phyloP scores from a whole-genome alignment of 257 asterid genomes.

The Leonotis leonurus region DNA sequence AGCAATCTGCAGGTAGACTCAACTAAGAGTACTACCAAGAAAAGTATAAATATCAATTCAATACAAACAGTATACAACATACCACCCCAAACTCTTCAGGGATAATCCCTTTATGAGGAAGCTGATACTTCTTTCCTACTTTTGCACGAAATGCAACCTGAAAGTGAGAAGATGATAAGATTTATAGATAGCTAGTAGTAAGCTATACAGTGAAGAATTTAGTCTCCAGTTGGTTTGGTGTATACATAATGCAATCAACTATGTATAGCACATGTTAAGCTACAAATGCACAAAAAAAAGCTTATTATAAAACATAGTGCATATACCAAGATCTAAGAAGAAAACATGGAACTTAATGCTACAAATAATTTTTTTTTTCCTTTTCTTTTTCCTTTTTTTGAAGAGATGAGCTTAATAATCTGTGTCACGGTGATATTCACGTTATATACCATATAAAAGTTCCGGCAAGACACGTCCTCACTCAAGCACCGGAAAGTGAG shows the following conservation, averaged over 20 bases:
- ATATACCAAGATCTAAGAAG: not conserved
- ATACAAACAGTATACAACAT: constrained; percentile 20
- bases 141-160: constrained; percentile 97
- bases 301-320: not conserved
- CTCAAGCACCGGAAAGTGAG: not conserved
- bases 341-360: not conserved
- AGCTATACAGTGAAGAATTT: not conserved
- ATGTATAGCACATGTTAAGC: constrained; percentile 5
- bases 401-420: too few species aligned
- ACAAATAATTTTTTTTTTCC: too few species aligned
- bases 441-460: too few species aligned
- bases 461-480: not conserved
- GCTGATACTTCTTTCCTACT: constrained; percentile 84
- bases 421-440: too few species aligned
- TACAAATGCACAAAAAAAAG: constrained; percentile 3
- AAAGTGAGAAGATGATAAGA: constrained; percentile 6
- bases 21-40: constrained; percentile 6
- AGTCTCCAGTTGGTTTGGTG: not conserved
- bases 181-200: not conserved
- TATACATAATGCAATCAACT: not conserved
- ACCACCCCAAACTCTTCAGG: constrained; percentile 99
- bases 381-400: too few species aligned
- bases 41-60: constrained; percentile 8
- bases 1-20: constrained; percentile 57
- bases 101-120: constrained; percentile 88